phyloP scores from a whole-genome alignment of 2,329 filamentous ascomycete genomes.

The Sporothrix pseudoabietina region DNA sequence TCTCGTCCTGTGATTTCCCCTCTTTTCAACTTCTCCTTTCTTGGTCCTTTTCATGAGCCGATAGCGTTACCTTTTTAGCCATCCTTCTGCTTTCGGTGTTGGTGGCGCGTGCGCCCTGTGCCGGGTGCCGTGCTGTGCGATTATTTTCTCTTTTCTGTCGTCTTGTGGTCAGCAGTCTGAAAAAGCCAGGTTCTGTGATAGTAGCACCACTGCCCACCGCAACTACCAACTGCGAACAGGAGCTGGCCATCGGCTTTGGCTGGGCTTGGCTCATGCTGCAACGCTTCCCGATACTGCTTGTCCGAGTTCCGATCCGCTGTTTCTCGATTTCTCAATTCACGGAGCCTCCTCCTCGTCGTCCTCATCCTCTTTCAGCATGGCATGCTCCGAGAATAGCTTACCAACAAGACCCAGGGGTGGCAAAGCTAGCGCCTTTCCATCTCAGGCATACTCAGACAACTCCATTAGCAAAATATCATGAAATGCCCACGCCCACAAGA shows the following conservation, averaged over 20 bases:
- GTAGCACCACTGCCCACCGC: too few species aligned
- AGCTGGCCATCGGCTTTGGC: background rate
- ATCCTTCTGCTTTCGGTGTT: background rate
- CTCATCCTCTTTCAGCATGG: background rate
- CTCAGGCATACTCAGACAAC: background rate
- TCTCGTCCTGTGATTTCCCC: constrained; percentile 3
- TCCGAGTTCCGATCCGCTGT: background rate
- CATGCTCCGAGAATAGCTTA: background rate
- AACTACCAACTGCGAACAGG: too few species aligned
- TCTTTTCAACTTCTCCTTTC: background rate
- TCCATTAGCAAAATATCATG: background rate
- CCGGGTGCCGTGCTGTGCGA: constrained; percentile 8
- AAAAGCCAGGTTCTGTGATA: too few species aligned
- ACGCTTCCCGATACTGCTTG: background rate
- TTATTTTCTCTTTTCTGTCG: background rate
- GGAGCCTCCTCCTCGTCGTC: constrained; percentile 5
- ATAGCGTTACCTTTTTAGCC: background rate
- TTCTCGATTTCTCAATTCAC: background rate
- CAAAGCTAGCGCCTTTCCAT: background rate
- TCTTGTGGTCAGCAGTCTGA: background rate
- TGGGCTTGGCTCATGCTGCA: background rate
- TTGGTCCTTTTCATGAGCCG: background rate
- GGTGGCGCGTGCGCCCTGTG: constrained; percentile 3
- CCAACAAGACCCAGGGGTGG: background rate
- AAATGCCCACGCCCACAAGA: background rate